Base-by-base conservation (phyloP, 2,329 filamentous ascomycete species). In the Microthyrium microscopicum region DNA sequence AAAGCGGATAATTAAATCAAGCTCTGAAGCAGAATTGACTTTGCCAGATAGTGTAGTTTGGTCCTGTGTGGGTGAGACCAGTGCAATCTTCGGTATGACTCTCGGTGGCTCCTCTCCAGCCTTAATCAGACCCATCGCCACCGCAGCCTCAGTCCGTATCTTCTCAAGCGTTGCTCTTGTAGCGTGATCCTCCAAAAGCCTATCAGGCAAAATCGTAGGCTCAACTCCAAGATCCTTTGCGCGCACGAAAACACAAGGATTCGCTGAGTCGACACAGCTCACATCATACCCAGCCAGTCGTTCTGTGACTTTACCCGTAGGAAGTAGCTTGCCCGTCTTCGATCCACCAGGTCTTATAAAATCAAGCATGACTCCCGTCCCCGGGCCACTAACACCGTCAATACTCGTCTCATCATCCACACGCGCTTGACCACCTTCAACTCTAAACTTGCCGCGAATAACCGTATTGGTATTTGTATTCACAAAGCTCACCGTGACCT, bases 401-500 rank as follows among this genome's bases (percentile, higher is more conserved):
- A 79, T 75, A 2, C 55, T 51, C 44, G 73, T 75, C 8, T 66
- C 58, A 0, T 73, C 73, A 9, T 39, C 41, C 11, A 60, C 54
- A 3, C 58, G 58, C 2, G 66, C 58, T 37, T 68, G 58, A 0
- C 54, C 59, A 2, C 58, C 60, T 0, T 53, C 46, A 3, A 74
- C 58, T 1, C 57, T 53, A 41, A 79, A 78, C 0, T 56, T 64
- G 1, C 68, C 62, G 26, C 65, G 52, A 36, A 80, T 69, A 18
- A 73, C 49, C 46, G 80, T 80, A 13, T 55, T 54, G 0, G 77
- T 83, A 43, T 83, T 83, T 2, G 75, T 81, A 48, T 84, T 83
- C 44, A 66, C 61, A 24, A 82, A 70, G 35, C 66, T 58, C 9
- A 82, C 64, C 1, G 56, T 66, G 2, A 59, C 55, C 37, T 51